A percentile compares a stretch with the other conserved stretches of the same genome.
Evolutionary conservation across 129 eudicot genomes (phyloP).

Genomic region (Apium graveolens): DNA sequence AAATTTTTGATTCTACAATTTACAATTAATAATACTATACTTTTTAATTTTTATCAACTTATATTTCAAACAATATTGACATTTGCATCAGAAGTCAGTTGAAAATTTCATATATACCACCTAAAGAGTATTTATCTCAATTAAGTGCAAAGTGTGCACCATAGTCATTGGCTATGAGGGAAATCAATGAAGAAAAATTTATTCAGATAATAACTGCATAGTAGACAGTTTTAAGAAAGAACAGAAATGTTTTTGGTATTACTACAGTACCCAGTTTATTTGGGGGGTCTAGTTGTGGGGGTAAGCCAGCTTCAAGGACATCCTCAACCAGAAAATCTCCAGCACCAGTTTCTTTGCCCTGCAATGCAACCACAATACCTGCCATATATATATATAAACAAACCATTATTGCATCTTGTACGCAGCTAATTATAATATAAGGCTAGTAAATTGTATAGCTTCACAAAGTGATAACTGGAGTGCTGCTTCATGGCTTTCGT

Average conservation of each 20-base stretch:
- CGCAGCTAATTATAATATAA: neutral
- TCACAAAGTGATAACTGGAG: neutral
- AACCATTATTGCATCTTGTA: neutral
- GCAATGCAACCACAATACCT: slow-evolving; percentile 86
- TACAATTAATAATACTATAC: too few relatives aligned
- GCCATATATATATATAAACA: slow-evolving; percentile 9
- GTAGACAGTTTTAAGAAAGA: neutral
- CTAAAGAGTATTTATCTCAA: neutral
- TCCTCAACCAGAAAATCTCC: slow-evolving; percentile 80
- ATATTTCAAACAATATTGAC: neutral
- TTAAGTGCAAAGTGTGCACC: neutral
- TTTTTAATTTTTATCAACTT: neutral
- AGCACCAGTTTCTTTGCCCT: slow-evolving; percentile 68
- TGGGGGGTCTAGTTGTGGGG: slow-evolving; percentile 61
- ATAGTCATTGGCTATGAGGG: neutral
- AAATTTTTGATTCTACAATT: too few relatives aligned
- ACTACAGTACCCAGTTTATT: slow-evolving; percentile 43
- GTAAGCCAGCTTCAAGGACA: slow-evolving; percentile 83
- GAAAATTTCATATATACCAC: neutral
- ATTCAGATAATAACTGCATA: neutral
- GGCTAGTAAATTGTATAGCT: neutral
- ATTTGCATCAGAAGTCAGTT: neutral
- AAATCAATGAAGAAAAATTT: neutral
- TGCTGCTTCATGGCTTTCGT: neutral
- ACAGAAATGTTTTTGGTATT: neutral